Percentiles rank a stretch among this genome's conserved stretches.
Evolutionary conservation across 768 basidiomycete genomes (phyloP).

Genomic region (Lactarius sp.): DNA sequence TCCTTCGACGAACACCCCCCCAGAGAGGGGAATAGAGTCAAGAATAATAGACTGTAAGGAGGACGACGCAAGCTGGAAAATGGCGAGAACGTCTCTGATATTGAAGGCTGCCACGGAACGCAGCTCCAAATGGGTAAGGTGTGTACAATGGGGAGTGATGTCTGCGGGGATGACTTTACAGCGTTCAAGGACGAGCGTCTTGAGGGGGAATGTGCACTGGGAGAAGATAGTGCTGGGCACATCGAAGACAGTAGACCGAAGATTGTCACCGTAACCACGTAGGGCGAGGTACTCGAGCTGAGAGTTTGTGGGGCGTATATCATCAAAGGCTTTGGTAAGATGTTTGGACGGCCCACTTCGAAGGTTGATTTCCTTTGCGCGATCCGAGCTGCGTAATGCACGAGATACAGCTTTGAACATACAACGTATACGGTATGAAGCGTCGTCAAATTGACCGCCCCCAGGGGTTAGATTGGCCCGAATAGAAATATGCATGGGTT

Average conservation of each 20-base stretch:
- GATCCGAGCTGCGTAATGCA: slow-evolving; percentile 23
- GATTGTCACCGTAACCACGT: slow-evolving; percentile 16
- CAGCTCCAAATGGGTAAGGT: slow-evolving; percentile 23
- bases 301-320: slow-evolving; percentile 15
- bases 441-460: slow-evolving; percentile 6
- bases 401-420: slow-evolving; percentile 23
- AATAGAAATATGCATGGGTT: slow-evolving; percentile 17
- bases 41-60: slow-evolving; percentile 20
- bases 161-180: slow-evolving; percentile 11
- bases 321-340: slow-evolving; percentile 20
- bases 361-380: slow-evolving; percentile 23
- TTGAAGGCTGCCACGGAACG: slow-evolving; percentile 16
- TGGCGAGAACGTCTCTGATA: slow-evolving; percentile 12
- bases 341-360: slow-evolving; percentile 17
- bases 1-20: slow-evolving; percentile 10
- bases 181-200: slow-evolving; percentile 22
- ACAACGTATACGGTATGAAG: slow-evolving; percentile 8
- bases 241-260: slow-evolving; percentile 16
- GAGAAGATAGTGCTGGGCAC: slow-evolving; percentile 16
- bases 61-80: slow-evolving; percentile 15
- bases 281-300: slow-evolving; percentile 20
- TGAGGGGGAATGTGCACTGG: slow-evolving; percentile 15
- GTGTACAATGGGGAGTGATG: slow-evolving; percentile 16
- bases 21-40: slow-evolving; percentile 19
- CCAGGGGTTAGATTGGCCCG: slow-evolving; percentile 22